Percentiles rank a stretch among this genome's conserved stretches.
phyloP scores from a whole-genome alignment of 1,284 basidiomycete species.

The Ustilago xerochloae region DNA sequence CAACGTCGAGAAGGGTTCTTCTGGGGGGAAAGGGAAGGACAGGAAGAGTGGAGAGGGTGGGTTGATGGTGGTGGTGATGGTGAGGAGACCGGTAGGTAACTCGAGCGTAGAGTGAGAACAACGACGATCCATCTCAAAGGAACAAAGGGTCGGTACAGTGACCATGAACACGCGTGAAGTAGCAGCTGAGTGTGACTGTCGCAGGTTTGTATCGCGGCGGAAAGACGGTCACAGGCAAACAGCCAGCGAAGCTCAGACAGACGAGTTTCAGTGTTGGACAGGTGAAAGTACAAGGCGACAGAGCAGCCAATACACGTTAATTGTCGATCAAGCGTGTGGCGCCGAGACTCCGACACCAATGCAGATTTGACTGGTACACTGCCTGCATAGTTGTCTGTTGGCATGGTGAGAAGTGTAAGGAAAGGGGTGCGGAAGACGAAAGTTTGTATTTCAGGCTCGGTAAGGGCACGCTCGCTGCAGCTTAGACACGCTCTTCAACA shows the following conservation, averaged over 20 bases:
- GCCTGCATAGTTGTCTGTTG: too few relatives aligned
- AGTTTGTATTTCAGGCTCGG: too few relatives aligned
- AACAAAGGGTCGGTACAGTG: background rate
- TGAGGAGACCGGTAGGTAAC: background rate
- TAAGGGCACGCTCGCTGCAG: too few relatives aligned
- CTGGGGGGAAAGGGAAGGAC: slow-evolving; percentile 2
- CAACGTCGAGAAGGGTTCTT: background rate
- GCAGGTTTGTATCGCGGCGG: too few relatives aligned
- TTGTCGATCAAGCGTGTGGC: slow-evolving; percentile 22
- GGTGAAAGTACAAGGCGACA: background rate
- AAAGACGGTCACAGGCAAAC: too few relatives aligned
- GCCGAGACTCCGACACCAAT: slow-evolving; percentile 18
- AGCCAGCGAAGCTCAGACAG: background rate
- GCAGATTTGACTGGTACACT: too few relatives aligned
- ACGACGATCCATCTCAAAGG: background rate
- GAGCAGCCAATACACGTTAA: background rate
- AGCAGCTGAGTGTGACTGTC: background rate
- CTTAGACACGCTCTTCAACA: slow-evolving; percentile 28
- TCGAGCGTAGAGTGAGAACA: background rate
- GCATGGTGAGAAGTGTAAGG: too few relatives aligned
- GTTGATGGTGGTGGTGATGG: slow-evolving; percentile 3
- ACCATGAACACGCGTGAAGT: background rate
- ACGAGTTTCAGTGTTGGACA: slow-evolving; percentile 22
- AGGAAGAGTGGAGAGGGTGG: slow-evolving; percentile 6
- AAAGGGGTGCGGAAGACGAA: too few relatives aligned